Conservation (phyloP, 805 yeast genomes). For the Ogataea pini region DNA sequence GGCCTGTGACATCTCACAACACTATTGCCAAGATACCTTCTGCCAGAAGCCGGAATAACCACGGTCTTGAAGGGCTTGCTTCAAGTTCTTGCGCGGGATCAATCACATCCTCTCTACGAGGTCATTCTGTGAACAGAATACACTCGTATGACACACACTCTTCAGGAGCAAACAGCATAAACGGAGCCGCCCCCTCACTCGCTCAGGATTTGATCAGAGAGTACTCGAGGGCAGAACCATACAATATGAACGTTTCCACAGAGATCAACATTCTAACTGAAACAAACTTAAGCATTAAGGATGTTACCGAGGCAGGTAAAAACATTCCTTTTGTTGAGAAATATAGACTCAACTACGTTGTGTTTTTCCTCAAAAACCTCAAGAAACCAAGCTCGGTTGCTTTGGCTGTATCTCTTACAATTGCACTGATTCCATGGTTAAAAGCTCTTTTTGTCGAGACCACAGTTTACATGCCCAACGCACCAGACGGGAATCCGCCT, state of each 20-base stretch:
- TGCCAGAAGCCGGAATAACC: conserved; percentile 25
- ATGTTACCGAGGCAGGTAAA: conserved; percentile 28
- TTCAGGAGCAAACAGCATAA: conserved; percentile 7
- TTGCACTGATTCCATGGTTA: conserved; percentile 57
- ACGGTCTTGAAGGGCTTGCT: conserved; percentile 3
- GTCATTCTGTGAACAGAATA: conserved; percentile 4
- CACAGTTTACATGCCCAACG: conserved; percentile 33
- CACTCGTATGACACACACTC: conserved; percentile 6
- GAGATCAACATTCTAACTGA: conserved; percentile 36
- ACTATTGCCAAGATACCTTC: conserved; percentile 34
- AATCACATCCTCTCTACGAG: background rate
- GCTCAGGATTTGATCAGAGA: conserved; percentile 35
- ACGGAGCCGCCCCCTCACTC: conserved; percentile 23
- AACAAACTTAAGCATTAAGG: conserved; percentile 32
- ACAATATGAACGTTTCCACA: conserved; percentile 32
- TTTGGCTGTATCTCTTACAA: conserved; percentile 44
- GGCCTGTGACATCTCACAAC: conserved; percentile 8
- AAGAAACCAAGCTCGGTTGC: conserved; percentile 50
- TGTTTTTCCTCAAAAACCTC: conserved; percentile 45
- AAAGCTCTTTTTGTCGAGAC: conserved; percentile 46
- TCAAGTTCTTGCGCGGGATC: conserved; percentile 4
- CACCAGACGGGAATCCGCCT: conserved; percentile 56
- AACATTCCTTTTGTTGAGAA: conserved; percentile 29
- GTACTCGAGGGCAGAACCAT: conserved; percentile 37
- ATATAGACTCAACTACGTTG: conserved; percentile 31